phyloP scores from a whole-genome alignment of 306 rosid genomes.

The Castanea sativa region DNA sequence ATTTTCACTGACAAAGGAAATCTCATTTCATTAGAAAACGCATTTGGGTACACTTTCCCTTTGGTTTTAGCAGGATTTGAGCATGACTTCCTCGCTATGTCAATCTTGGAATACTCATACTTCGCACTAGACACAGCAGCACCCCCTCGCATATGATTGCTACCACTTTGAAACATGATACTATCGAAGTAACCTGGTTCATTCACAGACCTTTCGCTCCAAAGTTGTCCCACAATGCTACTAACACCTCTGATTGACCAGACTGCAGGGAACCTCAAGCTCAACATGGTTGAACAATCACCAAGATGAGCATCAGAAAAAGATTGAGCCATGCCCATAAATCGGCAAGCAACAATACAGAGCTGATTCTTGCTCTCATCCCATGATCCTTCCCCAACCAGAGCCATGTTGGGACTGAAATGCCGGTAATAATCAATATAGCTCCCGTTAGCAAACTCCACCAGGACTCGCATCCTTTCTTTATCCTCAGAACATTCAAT shows the following conservation, averaged over 20 bases:
- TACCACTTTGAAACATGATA: constrained; percentile 28
- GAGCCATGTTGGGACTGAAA: constrained; percentile 32
- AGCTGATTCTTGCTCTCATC: constrained; percentile 39
- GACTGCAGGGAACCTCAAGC: constrained; percentile 36
- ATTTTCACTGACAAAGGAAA: constrained; percentile 38
- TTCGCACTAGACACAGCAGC: too few relatives aligned
- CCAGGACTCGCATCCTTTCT: constrained; percentile 34
- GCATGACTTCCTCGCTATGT: too few relatives aligned
- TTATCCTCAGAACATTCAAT: background rate
- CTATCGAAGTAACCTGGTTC: constrained; percentile 38
- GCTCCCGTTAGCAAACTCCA: constrained; percentile 18
- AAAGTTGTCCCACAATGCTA: constrained; percentile 46
- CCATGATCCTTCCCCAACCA: constrained; percentile 67
- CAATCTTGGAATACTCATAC: too few relatives aligned
- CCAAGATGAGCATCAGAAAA: constrained; percentile 34
- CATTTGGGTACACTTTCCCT: constrained; percentile 10
- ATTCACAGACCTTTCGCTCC: constrained; percentile 46
- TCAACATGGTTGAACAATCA: constrained; percentile 57
- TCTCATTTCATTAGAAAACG: constrained; percentile 41
- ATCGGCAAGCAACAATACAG: constrained; percentile 41
- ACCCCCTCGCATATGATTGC: background rate
- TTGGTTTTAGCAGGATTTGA: background rate
- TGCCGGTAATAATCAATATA: background rate
- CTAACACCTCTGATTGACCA: constrained; percentile 48
- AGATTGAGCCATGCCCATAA: constrained; percentile 27